A percentile compares a stretch with the other conserved stretches of the same genome.
Conservation (phyloP, 371 early-diverging fungal species). For the Rhizopus stolonifer region DNA sequence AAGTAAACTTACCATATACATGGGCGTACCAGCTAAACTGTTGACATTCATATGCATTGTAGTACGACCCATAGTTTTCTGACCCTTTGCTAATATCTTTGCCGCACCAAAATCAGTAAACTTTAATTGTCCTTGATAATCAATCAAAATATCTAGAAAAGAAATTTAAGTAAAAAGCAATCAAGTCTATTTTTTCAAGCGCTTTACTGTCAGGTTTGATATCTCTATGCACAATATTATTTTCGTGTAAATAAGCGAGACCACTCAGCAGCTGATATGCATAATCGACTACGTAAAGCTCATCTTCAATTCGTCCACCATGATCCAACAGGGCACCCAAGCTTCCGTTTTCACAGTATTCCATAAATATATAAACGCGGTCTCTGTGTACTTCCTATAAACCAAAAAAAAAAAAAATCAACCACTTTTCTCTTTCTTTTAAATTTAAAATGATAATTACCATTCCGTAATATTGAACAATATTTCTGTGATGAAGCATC, state of each 20-base stretch:
- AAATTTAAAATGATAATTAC: too few relatives aligned
- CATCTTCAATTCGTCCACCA: constrained; percentile 77
- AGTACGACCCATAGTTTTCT: constrained; percentile 69
- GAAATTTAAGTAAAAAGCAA: neutral
- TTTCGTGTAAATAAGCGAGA: constrained; percentile 85
- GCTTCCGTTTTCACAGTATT: constrained; percentile 87
- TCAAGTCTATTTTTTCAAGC: neutral
- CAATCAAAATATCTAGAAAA: constrained; percentile 73
- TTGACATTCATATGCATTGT: constrained; percentile 60
- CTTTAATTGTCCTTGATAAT: constrained; percentile 77
- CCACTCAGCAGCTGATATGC: constrained; percentile 87
- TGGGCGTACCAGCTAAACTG: constrained; percentile 91
- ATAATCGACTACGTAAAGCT: constrained; percentile 70
- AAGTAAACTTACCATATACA: constrained; percentile 77
- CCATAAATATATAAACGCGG: constrained; percentile 92
- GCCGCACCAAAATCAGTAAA: constrained; percentile 91
- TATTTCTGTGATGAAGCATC: constrained; percentile 86
- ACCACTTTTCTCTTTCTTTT: too few relatives aligned
- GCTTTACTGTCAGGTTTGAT: constrained; percentile 85
- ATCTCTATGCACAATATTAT: constrained; percentile 90
- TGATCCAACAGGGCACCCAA: constrained; percentile 77
- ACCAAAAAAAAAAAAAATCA: too few relatives aligned
- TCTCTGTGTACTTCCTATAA: constrained; percentile 84
- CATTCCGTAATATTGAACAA: constrained; percentile 87
- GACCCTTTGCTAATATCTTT: constrained; percentile 79